Evolutionary conservation across 2,329 filamentous ascomycete species (phyloP), one percentile per base, ranked within the genome.

Genomic region (Grosmannia clavigera): DNA sequence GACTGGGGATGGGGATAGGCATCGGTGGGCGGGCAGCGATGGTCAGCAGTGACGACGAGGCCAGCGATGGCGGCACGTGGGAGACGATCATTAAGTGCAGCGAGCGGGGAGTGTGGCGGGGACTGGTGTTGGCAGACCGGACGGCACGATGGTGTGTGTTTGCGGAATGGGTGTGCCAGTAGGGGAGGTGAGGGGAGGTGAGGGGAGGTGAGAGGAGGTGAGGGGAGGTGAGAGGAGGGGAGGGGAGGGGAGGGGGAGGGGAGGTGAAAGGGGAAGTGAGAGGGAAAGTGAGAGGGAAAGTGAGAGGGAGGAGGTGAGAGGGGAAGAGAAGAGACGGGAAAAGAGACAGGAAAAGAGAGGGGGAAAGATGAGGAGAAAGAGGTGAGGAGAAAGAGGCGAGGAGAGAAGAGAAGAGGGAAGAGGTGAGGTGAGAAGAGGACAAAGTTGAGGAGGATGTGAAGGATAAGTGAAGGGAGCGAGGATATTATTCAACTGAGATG

Each of bases 141-240:
- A 92, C 86, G 62, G 89, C 89, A 53, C 79, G 89, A 66, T 95
- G 90, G 90, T 94, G 90, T 69, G 90, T 95, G n/a, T 94, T 94
- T 77, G 88, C 88, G 0, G 89, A 95, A 75, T 95, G 90, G 90
- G 76, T 82, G 63, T 88, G 86, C 68, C 72, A 65, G 58, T 63
- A 60, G n/a, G 16, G 33, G 46, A 10, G 50, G 3, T 33, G 33
- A 57, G 48, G 27, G 11, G 57, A 40, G 35, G 50, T n/a, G 22
- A 29, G 25, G 27, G 50, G 22, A 52, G 50, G 14, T 11, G 50
- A 9, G 55, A 43, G 25, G n/a, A 31, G 31, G 12, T 29, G 38
- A 46, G 33, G 22, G 22, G 22, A 55, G 29, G 52, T n/a, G n/a
- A n/a, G n/a, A n/a, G 9, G 27, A 35, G 9, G 33, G 5, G 33